A percentile compares a stretch with the other conserved stretches of the same genome.
Conservation (phyloP, 148 eudicot genomes). For the Arbutus unedo region DNA sequence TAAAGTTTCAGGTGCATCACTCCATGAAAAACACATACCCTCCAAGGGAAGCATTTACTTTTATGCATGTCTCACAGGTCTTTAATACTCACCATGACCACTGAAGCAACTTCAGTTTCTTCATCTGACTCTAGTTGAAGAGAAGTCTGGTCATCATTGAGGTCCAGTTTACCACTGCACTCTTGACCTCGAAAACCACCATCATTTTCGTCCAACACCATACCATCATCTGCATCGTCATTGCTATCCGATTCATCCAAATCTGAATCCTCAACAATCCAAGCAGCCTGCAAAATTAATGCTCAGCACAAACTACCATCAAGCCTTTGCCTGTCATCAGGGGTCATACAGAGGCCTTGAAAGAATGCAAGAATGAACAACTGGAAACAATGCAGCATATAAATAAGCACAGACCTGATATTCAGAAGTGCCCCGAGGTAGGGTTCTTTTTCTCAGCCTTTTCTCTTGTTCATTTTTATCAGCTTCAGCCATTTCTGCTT, state of each 20-base stretch:
- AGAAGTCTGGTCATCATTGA: slow-evolving; percentile 77
- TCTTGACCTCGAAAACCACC: slow-evolving; percentile 29
- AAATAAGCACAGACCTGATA: slow-evolving; percentile 62
- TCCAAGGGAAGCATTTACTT: background rate
- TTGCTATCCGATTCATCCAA: slow-evolving; percentile 50
- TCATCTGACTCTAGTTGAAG: slow-evolving; percentile 77
- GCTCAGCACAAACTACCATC: background rate
- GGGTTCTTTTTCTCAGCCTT: slow-evolving; percentile 50
- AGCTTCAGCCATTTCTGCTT: slow-evolving; percentile 95
- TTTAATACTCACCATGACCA: slow-evolving; percentile 66
- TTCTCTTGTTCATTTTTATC: slow-evolving; percentile 59
- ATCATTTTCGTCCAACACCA: slow-evolving; percentile 67
- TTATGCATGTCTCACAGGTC: background rate
- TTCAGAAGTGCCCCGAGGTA: slow-evolving; percentile 85
- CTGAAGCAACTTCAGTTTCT: slow-evolving; percentile 73
- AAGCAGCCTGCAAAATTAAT: slow-evolving; percentile 69
- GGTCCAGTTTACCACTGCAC: slow-evolving; percentile 37
- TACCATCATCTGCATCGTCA: slow-evolving; percentile 61
- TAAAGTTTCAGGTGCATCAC: background rate
- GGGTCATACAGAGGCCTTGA: background rate
- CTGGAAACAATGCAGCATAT: background rate
- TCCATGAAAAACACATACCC: background rate
- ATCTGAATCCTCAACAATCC: slow-evolving; percentile 84
- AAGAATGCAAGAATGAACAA: background rate
- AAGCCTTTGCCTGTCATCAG: background rate